Conservation (phyloP, 2,329 filamentous ascomycete genomes). For the Ascochyta pisi region DNA sequence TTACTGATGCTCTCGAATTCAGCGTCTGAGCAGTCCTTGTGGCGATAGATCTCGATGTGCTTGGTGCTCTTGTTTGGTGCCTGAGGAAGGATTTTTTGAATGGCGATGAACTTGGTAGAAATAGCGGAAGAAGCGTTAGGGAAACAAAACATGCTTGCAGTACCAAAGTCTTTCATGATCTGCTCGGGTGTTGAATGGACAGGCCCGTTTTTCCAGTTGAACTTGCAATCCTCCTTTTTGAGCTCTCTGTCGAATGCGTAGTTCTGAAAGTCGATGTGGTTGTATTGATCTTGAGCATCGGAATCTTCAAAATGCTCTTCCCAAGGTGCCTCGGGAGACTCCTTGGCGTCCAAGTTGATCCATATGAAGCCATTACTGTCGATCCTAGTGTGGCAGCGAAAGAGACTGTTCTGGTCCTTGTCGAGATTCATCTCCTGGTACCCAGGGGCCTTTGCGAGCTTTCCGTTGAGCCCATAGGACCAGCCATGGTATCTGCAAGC, state of each 20-base stretch:
- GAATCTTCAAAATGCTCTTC: constrained; percentile 17
- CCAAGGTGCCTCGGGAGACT: constrained; percentile 24
- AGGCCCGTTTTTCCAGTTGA: constrained; percentile 5
- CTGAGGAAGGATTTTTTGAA: background rate
- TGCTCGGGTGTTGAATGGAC: background rate
- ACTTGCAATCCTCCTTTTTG: background rate
- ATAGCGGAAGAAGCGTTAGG: constrained; percentile 1
- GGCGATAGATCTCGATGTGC: constrained; percentile 63
- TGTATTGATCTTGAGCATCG: background rate
- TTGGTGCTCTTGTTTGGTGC: background rate
- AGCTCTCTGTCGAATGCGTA: constrained; percentile 1
- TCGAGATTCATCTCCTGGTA: constrained; percentile 41
- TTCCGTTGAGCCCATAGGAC: constrained; percentile 52
- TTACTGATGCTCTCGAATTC: constrained; percentile 62
- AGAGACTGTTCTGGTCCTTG: constrained; percentile 38
- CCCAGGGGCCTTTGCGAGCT: constrained; percentile 52
- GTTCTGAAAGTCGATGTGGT: background rate
- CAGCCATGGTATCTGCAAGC: constrained; percentile 55
- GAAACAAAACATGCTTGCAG: background rate
- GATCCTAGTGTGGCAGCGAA: constrained; percentile 37
- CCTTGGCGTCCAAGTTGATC: constrained; percentile 39
- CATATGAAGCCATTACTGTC: constrained; percentile 42
- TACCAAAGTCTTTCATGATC: background rate
- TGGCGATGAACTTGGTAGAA: background rate
- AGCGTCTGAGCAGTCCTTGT: constrained; percentile 63